Percentiles rank a stretch among this genome's conserved stretches.
phyloP scores from a whole-genome alignment of 495 filamentous ascomycete genomes.

The Daldinia caldariorum region DNA sequence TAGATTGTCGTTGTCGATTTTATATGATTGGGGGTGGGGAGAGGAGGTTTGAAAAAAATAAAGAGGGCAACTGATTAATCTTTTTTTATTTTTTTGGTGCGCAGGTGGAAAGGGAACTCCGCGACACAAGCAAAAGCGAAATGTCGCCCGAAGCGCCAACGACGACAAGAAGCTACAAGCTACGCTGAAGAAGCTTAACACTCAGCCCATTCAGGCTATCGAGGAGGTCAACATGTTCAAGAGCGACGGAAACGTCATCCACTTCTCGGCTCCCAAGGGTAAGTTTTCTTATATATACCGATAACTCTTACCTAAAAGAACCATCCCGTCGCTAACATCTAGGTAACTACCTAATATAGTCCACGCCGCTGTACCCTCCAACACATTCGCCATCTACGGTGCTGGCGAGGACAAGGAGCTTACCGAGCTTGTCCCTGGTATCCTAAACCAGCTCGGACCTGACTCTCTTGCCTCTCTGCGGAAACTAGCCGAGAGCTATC shows the following conservation, averaged over 20 bases:
- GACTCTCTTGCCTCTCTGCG: slow-evolving; percentile 97
- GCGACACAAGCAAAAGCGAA: slow-evolving; percentile 97
- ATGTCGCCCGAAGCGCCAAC: slow-evolving; percentile 85
- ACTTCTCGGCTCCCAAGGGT: slow-evolving; percentile 98
- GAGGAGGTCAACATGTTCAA: slow-evolving; percentile 99
- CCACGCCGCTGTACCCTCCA: slow-evolving; percentile 93
- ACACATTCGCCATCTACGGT: slow-evolving; percentile 99
- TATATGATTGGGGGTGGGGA: too few species aligned
- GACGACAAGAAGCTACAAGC: slow-evolving; percentile 99
- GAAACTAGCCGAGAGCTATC: slow-evolving; percentile 99
- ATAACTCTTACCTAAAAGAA: neutral
- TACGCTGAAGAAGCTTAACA: slow-evolving; percentile 92
- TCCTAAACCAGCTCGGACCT: slow-evolving; percentile 98
- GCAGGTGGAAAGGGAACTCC: slow-evolving; percentile 93
- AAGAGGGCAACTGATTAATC: slow-evolving; percentile 26
- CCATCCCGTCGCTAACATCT: slow-evolving; percentile 1
- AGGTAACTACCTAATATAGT: slow-evolving; percentile 74
- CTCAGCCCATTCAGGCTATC: slow-evolving; percentile 96
- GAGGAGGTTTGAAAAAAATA: too few species aligned
- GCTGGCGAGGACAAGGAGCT: slow-evolving; percentile 99
- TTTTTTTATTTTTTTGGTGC: neutral
- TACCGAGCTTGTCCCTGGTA: slow-evolving; percentile 97
- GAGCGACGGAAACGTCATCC: slow-evolving; percentile 98
- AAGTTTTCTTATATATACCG: slow-evolving; percentile 44
- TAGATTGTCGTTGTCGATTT: too few species aligned